Evolutionary conservation across 2,329 filamentous ascomycete genomes (phyloP).

Genomic region (Exophiala dermatitidis): DNA sequence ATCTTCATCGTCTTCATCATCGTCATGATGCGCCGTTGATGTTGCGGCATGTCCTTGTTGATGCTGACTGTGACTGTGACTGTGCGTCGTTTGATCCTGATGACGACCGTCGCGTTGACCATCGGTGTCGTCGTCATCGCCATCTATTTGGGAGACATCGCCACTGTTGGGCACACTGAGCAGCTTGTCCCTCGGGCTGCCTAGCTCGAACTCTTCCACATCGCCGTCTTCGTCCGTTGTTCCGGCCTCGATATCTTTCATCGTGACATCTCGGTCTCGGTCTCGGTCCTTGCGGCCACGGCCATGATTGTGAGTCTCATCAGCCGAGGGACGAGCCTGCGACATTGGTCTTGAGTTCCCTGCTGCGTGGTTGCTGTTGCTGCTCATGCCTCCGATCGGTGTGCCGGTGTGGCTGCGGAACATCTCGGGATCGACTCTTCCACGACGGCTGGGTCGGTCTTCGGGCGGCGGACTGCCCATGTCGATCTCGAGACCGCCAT

Average conservation of each 20-base stretch:
- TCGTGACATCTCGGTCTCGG: slow-evolving; percentile 23
- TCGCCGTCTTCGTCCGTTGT: slow-evolving; percentile 37
- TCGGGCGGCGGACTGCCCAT: slow-evolving; percentile 42
- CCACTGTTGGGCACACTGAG: slow-evolving; percentile 4
- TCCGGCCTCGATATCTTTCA: slow-evolving; percentile 34
- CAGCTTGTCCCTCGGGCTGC: slow-evolving; percentile 15
- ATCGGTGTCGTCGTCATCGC: neutral
- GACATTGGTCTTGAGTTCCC: neutral
- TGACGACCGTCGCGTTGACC: neutral
- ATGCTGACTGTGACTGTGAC: slow-evolving; percentile 2
- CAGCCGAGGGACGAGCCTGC: neutral
- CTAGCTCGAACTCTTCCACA: slow-evolving; percentile 37
- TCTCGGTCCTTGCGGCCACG: neutral
- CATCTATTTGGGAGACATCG: slow-evolving; percentile 7
- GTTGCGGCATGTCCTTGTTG: slow-evolving; percentile 6
- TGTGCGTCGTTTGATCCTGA: neutral
- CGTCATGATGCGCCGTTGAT: slow-evolving; percentile 23
- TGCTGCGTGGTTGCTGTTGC: neutral
- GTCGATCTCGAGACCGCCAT: slow-evolving; percentile 41
- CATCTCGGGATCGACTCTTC: slow-evolving; percentile 18
- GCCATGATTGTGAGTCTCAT: neutral
- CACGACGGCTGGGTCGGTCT: slow-evolving; percentile 22
- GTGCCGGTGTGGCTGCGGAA: slow-evolving; percentile 23
- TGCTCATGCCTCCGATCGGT: slow-evolving; percentile 11
- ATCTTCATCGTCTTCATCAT: slow-evolving; percentile 42